Evolutionary conservation across 257 asterid species (phyloP), one percentile per base, ranked within the genome.

Genomic region (Gentiana straminea): DNA sequence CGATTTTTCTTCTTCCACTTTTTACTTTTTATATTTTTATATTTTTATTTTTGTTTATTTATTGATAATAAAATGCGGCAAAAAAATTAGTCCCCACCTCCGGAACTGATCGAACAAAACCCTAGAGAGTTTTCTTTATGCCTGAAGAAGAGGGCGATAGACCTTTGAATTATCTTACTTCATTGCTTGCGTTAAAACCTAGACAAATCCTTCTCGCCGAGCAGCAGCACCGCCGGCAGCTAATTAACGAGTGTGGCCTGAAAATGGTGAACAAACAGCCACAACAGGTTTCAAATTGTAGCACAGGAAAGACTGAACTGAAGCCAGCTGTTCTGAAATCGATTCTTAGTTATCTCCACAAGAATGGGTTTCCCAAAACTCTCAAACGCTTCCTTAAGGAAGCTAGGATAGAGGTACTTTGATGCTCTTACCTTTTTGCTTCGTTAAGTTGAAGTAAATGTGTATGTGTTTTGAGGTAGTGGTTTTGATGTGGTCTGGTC

Each of bases 121-220:
- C 24, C 24, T 24, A 24, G 24, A 24, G 24, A 24, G 0, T 24
- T 24, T 24, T 24, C 24, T 0, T 0, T 24, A 24, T 24, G 24
- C 24, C 24, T 24, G 24, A 24, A 24, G 66, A 46, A 35, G 58
- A 35, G 33, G 59, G 50, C 2, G 35, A 38, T 36, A 60, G 11
- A 15, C 49, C 49, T 49, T 13, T 32, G 47, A 57, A 60, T 10
- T 37, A 13, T 37, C 45, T 51, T 38, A 46, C 44, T 54, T 24
- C 67, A 63, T 63, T 51, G 33, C 7, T 61, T 37, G 72, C 67
- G 43, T 71, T 71, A 7, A 75, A 75, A 56, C 73, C 75, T 54
- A 59, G 73, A 34, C 73, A 71, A 56, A 77, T 75, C 12, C 52
- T 64, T 13, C 65, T 75, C 11, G 70, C 77, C 1, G 51, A 67